Evolutionary conservation across 345 rosid species (phyloP).

Genomic region (Laguncularia racemosa): DNA sequence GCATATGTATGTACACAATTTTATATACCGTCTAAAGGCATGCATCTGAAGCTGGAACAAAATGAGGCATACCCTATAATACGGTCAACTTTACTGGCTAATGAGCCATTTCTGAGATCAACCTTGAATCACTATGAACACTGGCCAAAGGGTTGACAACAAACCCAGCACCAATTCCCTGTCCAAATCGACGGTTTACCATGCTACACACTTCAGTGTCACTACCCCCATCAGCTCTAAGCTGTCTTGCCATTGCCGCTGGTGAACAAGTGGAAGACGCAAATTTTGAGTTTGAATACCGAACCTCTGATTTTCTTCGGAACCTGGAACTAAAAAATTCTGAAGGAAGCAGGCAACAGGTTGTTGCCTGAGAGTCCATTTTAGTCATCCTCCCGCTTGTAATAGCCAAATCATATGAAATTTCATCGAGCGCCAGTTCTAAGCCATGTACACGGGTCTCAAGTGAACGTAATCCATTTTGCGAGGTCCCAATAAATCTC

Average conservation of each 20-base stretch:
- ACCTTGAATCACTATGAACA: constrained; percentile 33
- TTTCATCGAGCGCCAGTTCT: constrained; percentile 86
- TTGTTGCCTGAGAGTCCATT: constrained; percentile 28
- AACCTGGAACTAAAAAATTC: constrained; percentile 64
- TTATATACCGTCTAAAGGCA: background rate
- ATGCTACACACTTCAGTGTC: constrained; percentile 23
- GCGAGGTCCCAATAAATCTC: constrained; percentile 85
- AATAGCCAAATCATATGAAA: constrained; percentile 81
- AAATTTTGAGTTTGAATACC: constrained; percentile 33
- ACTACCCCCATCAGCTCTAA: constrained; percentile 24
- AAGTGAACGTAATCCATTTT: constrained; percentile 68
- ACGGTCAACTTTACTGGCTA: constrained; percentile 3
- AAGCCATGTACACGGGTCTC: constrained; percentile 87
- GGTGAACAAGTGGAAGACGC: constrained; percentile 25
- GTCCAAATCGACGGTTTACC: constrained; percentile 44
- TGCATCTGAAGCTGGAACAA: background rate
- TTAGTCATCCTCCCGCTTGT: constrained; percentile 68
- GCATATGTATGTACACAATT: too few relatives aligned
- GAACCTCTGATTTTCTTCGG: constrained; percentile 59
- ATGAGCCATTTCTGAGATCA: constrained; percentile 17
- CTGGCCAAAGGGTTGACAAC: constrained; percentile 89
- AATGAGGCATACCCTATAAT: background rate
- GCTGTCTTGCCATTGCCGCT: constrained; percentile 16
- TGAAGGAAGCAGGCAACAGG: constrained; percentile 75
- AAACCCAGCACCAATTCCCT: constrained; percentile 43